Percentiles rank a stretch among this genome's conserved stretches.
Evolutionary conservation across 2,329 filamentous ascomycete species (phyloP).

Genomic region (Ceratocystis alfenasii): DNA sequence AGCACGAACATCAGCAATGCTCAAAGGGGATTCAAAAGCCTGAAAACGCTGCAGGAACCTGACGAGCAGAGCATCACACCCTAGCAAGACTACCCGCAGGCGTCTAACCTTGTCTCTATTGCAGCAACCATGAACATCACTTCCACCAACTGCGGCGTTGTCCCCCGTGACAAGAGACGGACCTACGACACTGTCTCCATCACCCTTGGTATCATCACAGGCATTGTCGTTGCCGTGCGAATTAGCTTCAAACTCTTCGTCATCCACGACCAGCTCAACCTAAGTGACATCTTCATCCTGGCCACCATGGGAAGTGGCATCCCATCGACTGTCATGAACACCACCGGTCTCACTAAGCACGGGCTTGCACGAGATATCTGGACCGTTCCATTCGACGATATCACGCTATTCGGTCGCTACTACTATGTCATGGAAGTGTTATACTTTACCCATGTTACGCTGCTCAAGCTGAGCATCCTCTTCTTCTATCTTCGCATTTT

Average conservation of each 20-base stretch:
- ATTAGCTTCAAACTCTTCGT: conserved; percentile 29
- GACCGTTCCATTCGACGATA: conserved; percentile 31
- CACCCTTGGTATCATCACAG: conserved; percentile 29
- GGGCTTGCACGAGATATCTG: conserved; percentile 38
- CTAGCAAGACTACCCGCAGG: not conserved
- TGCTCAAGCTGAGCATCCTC: conserved; percentile 38
- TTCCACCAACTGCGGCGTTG: conserved; percentile 25
- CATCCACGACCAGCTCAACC: conserved; percentile 27
- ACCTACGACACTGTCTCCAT: conserved; percentile 28
- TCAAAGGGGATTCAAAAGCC: too few relatives aligned
- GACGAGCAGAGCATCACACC: not conserved
- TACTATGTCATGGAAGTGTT: conserved; percentile 32
- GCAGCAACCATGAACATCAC: conserved; percentile 26
- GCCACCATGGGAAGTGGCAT: conserved; percentile 26
- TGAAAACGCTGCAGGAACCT: not conserved
- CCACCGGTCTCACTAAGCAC: conserved; percentile 27
- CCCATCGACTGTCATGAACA: conserved; percentile 28
- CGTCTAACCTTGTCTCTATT: not conserved
- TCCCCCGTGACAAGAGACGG: conserved; percentile 27
- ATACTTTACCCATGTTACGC: conserved; percentile 35
- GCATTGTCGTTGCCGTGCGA: conserved; percentile 31
- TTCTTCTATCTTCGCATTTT: conserved; percentile 43
- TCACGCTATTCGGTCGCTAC: conserved; percentile 33
- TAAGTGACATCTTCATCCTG: conserved; percentile 31
- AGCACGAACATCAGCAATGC: not conserved